Base-by-base conservation (phyloP, 192 early-diverging fungal genomes). In the Coemansia sp. region DNA sequence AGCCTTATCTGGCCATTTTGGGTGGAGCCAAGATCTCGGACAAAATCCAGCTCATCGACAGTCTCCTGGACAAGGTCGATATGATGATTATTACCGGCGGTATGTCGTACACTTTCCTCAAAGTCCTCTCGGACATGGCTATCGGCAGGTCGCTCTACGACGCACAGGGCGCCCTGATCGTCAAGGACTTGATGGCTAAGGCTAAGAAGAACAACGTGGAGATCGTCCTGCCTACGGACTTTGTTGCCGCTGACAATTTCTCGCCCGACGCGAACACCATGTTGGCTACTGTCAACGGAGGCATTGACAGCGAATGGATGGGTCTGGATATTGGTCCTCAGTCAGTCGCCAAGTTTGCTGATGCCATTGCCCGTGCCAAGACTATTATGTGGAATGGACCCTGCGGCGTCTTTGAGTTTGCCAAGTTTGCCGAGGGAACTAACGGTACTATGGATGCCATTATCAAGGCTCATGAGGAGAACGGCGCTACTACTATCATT, bases 361-460 rank as follows among this genome's bases (percentile, higher is more conserved):
- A 88, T 38, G 89, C 86, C 34, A 92, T 98, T 51, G 64, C 82
- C 67, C 67, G 75, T 16, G 85, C 95, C 74, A 97, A 96, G 89
- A 99, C 96, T 44, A 94, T 99, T 57, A 88, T 99, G 66, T 99
- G 97, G 97, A 98, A 98, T 86, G 97, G 96, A 40, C 96, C 96
- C 52, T 90, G 94, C 74, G 97, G 97, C 74, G 97, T 99, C 41
- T 99, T 99, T 84, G 97, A 99, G 88, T 97, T 93, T 79, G 93
- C 88, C n/a, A 93, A 91, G 76, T 99, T 99, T 77, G 91, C 92
- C 20, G 73, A 68, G 3, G 96, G 97, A 60, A 97, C 97, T 67
- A 93, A 90, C 83, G 67, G 84, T 31, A 87, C 90, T 36, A 86
- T 99, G 77, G 92, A 97, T 67, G 96, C 95, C 33, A 91, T 95